Evolutionary conservation across 2,329 filamentous ascomycete species (phyloP), one percentile per base, ranked within the genome.

Genomic region (Rhynchosporium graminicola): DNA sequence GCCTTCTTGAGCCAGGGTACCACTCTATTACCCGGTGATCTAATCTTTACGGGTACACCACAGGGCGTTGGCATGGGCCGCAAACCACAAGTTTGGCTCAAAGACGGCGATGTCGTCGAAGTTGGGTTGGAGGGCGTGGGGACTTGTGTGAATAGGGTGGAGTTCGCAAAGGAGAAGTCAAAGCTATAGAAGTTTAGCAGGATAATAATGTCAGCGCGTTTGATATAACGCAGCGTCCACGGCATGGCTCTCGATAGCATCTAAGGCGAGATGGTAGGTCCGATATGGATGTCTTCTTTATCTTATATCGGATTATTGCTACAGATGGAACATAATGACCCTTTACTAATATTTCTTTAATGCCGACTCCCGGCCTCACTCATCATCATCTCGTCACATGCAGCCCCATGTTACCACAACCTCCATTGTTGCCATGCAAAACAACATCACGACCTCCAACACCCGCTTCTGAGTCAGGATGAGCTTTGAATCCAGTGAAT

Each of bases 31-130:
- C 85, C 85, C 1, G 87, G 86, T 3, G 86, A 88, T 73, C 55
- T 88, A 57, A 87, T 89, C 64, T 88, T 88, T 67, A 89, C 86
- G 2, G 86, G 86, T 68, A 89, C 86, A 74, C 89, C 88, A 0
- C 82, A 86, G 64, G 89, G 88, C 38, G 88, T 92, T 26, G 88
- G 86, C 1, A 87, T 89, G 83, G 88, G 87, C 13, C 81, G 83
- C 56, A 86, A 82, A 61, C 87, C 88, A 3, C 83, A 82, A 62
- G 68, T 89, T 9, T 91, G 87, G 86, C 76, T 91, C 61, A 85
- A 87, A 74, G 81, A 91, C 72, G 86, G 87, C 4, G 89, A 91
- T 73, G 76, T 85, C 28, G 87, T 91, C 26, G 86, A 90, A 72
- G 88, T 91, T 56, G 80, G 80, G 6, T 78, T 91, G 1, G 86